A percentile compares a stretch with the other conserved stretches of the same genome.
These are phyloP conservation scores for Penicillium sclerotigenum DNA, from an alignment of 2,329 filamentous ascomycete species.

Conservation along the genomic window DNA sequence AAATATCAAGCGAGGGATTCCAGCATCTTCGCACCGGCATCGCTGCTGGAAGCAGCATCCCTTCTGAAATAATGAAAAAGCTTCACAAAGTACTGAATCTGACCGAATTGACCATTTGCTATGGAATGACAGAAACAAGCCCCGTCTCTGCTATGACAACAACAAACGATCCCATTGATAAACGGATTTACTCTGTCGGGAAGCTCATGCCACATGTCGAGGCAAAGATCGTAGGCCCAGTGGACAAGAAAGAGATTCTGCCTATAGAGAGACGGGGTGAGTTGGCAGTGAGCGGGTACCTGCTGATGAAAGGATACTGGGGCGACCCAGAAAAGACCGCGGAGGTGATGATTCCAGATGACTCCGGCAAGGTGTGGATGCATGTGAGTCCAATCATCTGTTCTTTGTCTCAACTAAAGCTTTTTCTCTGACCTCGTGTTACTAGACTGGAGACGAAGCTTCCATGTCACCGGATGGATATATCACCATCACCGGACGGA, in stretches of 20 bases:
- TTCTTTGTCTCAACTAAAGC: neutral
- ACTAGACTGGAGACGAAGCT: conserved; percentile 85
- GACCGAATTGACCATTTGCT: conserved; percentile 83
- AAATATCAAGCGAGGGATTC: conserved; percentile 53
- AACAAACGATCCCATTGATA: conserved; percentile 69
- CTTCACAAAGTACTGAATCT: conserved; percentile 73
- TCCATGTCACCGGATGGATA: conserved; percentile 79
- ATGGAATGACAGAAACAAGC: conserved; percentile 92
- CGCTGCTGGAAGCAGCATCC: conserved; percentile 81
- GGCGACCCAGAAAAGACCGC: conserved; percentile 66
- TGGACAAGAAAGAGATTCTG: conserved; percentile 58
- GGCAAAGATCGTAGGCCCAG: conserved; percentile 72
- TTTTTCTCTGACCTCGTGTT: neutral
- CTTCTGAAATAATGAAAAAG: conserved; percentile 64
- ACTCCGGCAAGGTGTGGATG: conserved; percentile 71
- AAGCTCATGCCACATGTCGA: conserved; percentile 77
- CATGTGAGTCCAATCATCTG: conserved; percentile 42
- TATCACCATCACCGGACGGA: conserved; percentile 81
- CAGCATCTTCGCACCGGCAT: conserved; percentile 79
- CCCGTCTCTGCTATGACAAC: conserved; percentile 71
- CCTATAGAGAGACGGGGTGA: conserved; percentile 70
- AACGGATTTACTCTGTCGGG: conserved; percentile 74
- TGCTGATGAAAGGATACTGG: conserved; percentile 91
- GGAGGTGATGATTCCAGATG: conserved; percentile 62
- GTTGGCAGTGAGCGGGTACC: conserved; percentile 77